Evolutionary conservation across 2,329 filamentous ascomycete genomes (phyloP), one percentile per base, ranked within the genome.

Genomic region (Fusarium nelsonii): DNA sequence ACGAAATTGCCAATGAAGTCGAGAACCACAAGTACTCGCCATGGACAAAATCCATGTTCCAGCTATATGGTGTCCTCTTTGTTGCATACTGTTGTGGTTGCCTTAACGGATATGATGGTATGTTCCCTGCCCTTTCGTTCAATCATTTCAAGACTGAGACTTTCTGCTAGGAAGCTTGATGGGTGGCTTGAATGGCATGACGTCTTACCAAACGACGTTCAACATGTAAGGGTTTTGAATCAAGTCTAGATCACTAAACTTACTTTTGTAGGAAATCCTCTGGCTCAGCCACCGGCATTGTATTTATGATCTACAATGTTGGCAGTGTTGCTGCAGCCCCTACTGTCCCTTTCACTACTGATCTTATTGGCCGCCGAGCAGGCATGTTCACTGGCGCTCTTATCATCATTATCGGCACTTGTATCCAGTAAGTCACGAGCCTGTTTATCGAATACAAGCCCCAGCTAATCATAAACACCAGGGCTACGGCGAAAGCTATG

Each of bases 41-140:
- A 51, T 87, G 83, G 82, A 86, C 84, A 0, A 66, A 65, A 60
- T 78, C 77, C 16, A 84, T 88, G 84, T 76, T 84, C 50, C 81
- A 82, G 18, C 80, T 88, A 0, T 88, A 88, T 57, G 75, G 80
- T 11, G 81, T 83, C 26, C 74, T 88, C 1, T 48, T 78, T 4
- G 75, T 84, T 5, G 81, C 84, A 2, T 88, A 86, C 65, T 78
- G 87, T 9, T 87, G 85, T 65, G 85, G 84, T 4, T 85, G 83
- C 59, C 78, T 88, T 39, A 73, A 73, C 6, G 68, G 70, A 3
- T 73, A 67, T 9, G 63, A 65, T 23, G 71, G 73, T 61, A 40
- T 14, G 12, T 20, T 18, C 9, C 2, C 10, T 2, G 7, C 11
- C 3, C 2, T 4, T 5, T 1, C 4, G 18, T 15, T 12, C 2